Base-by-base conservation (phyloP, 371 early-diverging fungal species). In the Mucor racemosus region DNA sequence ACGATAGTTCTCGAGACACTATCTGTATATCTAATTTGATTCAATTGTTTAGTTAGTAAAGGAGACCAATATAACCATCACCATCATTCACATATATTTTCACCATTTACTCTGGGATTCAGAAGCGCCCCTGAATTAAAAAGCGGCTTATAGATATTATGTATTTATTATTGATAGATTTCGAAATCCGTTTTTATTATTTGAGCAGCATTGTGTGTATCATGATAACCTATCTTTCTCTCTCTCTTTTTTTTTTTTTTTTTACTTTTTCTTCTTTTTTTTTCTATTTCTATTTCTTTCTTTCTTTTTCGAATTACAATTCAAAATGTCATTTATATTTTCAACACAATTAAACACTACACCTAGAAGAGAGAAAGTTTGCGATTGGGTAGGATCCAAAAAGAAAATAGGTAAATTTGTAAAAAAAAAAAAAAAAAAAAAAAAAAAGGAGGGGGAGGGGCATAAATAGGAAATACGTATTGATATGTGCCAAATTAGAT, bases 351-450 rank as follows among this genome's bases (percentile, higher is more conserved):
- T 44, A 3, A 42, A 42, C 9, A 46, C 17, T 1, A 31, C 61
- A 33, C 33, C 41, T 39, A 56, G 62, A 55, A 56, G 44, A 46
- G 62, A 67, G 19, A 62, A 56, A 42, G 39, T 67, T n/a, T 55
- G 62, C 46, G 67, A 67, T 33, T 62, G 67, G 62, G 62, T 35
- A 17, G 67, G 67, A 13, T n/a, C 46, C 15, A 60, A 60, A 36
- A 66, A 60, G 41, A 56, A 36, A n/a, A 35, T 0, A 56, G 34
- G 53, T 53, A 53, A 11, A 31, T 13, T 26, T 13, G 13, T 19
- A 50, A 17, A 9, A 21, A 50, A n/a, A 50, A 14, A 17, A 14
- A 44, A 17, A 17, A 17, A 17, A 17, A 44, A 7, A 44, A 14
- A 44, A n/a, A 42, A 14, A 42, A n/a, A 42, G 17, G 26, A 3